These are phyloP conservation scores for Aspergillus nomiae DNA, from an alignment of 2,329 filamentous ascomycete species.

Conservation along the genomic window DNA sequence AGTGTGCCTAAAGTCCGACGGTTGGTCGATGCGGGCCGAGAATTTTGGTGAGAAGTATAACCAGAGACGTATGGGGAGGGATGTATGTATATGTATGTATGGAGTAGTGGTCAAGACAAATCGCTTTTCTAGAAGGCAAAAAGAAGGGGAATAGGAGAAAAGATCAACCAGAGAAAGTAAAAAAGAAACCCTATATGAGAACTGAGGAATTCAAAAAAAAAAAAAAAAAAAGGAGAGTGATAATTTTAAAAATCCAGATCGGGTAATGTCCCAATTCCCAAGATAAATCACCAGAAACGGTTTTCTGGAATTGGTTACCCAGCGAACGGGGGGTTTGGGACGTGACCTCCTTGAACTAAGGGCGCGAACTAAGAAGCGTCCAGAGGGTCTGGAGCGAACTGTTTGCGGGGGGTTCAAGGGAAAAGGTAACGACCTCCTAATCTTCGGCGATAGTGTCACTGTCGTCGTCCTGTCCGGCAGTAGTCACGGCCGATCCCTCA, in stretches of 20 bases:
- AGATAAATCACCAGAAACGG: conserved; percentile 7
- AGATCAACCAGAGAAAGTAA: too few relatives aligned
- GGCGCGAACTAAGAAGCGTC: not conserved
- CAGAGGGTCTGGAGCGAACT: conserved; percentile 24
- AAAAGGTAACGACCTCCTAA: not conserved
- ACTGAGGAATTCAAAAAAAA: not conserved
- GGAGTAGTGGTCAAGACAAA: conserved; percentile 3
- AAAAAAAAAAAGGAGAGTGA: conserved; percentile 9
- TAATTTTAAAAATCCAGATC: conserved; percentile 16
- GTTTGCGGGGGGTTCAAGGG: conserved; percentile 29
- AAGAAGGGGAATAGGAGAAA: not conserved
- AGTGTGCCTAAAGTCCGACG: conserved; percentile 12
- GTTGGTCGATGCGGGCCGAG: conserved; percentile 10
- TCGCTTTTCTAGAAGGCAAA: conserved; percentile 2
- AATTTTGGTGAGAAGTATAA: conserved; percentile 7
- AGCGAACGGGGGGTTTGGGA: conserved; percentile 27
- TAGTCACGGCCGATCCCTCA: conserved; percentile 4
- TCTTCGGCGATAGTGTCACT: not conserved
- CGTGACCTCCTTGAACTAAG: conserved; percentile 1
- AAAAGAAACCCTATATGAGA: too few relatives aligned
- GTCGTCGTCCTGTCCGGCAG: not conserved
- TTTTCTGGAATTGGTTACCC: conserved; percentile 30
- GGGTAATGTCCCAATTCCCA: conserved; percentile 4
- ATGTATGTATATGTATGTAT: not conserved
- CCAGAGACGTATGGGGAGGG: not conserved